Percentiles rank a stretch among this genome's conserved stretches.
phyloP scores from a whole-genome alignment of 768 basidiomycete species.

The Trametes sanguinea region DNA sequence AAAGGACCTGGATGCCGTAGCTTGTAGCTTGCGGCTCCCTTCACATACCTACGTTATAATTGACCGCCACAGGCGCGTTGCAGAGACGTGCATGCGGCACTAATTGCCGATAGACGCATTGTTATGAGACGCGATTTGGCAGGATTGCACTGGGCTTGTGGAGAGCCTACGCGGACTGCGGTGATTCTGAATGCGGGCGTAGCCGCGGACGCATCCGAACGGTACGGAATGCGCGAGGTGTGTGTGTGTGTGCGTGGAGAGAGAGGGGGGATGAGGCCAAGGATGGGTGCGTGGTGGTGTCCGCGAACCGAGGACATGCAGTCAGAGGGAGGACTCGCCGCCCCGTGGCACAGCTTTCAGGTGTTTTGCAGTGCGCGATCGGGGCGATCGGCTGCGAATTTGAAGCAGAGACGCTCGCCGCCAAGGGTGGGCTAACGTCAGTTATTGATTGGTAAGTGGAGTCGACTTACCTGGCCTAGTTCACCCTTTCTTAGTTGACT shows the following conservation, averaged over 20 bases:
- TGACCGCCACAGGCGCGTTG: neutral
- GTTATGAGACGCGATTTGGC: too few species aligned
- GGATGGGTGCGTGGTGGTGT: neutral
- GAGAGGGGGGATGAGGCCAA: neutral
- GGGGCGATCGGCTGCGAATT: conserved; percentile 2
- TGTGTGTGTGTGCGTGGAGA: too few species aligned
- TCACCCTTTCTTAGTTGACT: too few species aligned
- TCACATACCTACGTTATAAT: neutral
- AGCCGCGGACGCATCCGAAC: neutral
- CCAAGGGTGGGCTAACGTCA: too few species aligned
- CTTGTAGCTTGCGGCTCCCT: neutral
- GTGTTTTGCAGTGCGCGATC: neutral
- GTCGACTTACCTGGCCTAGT: too few species aligned
- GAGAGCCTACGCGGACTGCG: neutral
- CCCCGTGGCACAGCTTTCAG: conserved; percentile 4
- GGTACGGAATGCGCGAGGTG: neutral
- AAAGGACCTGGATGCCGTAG: neutral
- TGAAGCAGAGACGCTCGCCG: conserved; percentile 1
- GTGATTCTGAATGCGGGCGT: neutral
- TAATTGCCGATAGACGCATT: too few species aligned
- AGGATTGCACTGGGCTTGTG: too few species aligned
- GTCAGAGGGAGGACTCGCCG: conserved; percentile 6
- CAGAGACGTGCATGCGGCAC: neutral
- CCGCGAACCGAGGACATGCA: conserved; percentile 12
- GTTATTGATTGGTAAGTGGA: too few species aligned